Evolutionary conservation across 148 eudicot species (phyloP).

Genomic region (Cornus controversa): DNA sequence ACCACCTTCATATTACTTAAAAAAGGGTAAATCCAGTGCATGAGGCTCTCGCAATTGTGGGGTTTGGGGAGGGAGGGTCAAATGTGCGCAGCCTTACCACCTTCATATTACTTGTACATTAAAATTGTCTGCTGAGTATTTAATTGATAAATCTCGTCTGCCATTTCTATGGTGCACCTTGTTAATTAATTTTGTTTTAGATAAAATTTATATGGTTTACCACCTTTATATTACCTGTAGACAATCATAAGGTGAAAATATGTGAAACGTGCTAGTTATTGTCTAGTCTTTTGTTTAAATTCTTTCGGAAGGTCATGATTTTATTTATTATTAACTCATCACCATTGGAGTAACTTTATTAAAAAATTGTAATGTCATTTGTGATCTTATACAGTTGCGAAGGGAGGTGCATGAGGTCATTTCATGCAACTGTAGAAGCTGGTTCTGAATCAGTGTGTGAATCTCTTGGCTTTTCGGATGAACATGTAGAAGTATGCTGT

Average conservation of each 20-base stretch:
- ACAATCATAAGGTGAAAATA: neutral
- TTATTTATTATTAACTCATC: neutral
- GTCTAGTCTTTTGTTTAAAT: neutral
- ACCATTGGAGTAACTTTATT: too few relatives aligned
- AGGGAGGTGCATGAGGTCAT: slow-evolving; percentile 90
- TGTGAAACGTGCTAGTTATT: neutral
- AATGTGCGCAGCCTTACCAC: too few relatives aligned
- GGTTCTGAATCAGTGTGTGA: slow-evolving; percentile 58
- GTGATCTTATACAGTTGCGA: slow-evolving; percentile 61
- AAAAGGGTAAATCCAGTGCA: too few relatives aligned
- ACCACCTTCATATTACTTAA: too few relatives aligned
- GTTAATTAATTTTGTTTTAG: neutral
- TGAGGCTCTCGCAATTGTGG: too few relatives aligned
- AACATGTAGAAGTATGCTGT: slow-evolving; percentile 58
- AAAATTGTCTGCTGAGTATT: neutral
- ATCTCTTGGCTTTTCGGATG: slow-evolving; percentile 61
- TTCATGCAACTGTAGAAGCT: slow-evolving; percentile 67
- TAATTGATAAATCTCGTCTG: neutral
- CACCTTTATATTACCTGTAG: neutral
- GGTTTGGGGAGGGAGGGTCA: too few relatives aligned
- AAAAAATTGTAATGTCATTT: neutral
- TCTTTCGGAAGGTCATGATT: neutral
- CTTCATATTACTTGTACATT: neutral
- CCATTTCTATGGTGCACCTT: neutral
- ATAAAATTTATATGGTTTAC: neutral